Conservation (phyloP, 306 rosid genomes). For the Medicago ruthenica region DNA sequence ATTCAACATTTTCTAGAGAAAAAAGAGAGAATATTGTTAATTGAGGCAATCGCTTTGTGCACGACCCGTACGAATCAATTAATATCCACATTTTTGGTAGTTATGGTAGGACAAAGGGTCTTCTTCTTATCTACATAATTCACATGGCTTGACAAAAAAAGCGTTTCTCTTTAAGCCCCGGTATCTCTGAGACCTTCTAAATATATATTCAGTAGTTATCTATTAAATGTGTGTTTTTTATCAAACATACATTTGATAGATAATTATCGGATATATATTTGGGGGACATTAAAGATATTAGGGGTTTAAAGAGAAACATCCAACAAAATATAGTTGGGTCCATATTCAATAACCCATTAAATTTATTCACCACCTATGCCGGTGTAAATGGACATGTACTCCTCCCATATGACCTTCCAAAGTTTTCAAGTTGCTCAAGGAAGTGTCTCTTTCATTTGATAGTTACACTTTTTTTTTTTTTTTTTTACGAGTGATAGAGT, state of each 20-base stretch:
- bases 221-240: too few relatives aligned
- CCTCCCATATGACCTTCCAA: constrained; percentile 34
- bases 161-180: too few relatives aligned
- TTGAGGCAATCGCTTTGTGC: constrained; percentile 20
- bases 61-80: constrained; percentile 2
- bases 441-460: constrained; percentile 38
- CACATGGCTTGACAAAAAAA: constrained; percentile 43
- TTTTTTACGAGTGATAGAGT: too few relatives aligned
- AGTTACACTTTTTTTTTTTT: too few relatives aligned
- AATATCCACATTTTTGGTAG: not conserved
- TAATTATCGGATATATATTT: too few relatives aligned
- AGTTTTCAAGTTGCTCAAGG: constrained; percentile 42
- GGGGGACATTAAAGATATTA: too few relatives aligned
- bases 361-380: constrained; percentile 41
- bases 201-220: too few relatives aligned
- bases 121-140: constrained; percentile 21
- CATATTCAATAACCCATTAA: constrained; percentile 41
- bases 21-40: not conserved
- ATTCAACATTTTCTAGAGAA: constrained; percentile 24
- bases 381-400: constrained; percentile 34
- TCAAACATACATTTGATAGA: too few relatives aligned
- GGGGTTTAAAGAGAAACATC: too few relatives aligned
- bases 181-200: too few relatives aligned
- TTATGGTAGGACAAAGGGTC: constrained; percentile 18
- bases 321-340: constrained; percentile 33